phyloP scores from a whole-genome alignment of 2,329 filamentous ascomycete species.

The Diaporthe batatas region DNA sequence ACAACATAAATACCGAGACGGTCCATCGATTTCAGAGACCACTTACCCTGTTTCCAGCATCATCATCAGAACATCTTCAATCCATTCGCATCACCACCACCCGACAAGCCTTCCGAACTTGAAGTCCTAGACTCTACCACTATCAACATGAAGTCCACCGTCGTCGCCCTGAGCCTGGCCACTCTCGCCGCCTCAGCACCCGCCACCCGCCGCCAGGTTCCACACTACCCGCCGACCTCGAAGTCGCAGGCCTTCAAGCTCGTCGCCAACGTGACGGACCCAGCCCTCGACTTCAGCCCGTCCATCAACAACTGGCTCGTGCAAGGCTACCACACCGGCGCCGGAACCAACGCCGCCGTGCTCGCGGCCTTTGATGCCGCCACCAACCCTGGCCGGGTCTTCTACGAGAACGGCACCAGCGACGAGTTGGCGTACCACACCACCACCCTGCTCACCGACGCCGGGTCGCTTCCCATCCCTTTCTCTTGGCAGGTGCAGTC shows the following conservation, averaged over 20 bases:
- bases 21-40: too few species aligned
- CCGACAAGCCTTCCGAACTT: not conserved
- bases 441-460: not conserved
- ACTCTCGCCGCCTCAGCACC: not conserved
- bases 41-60: not conserved
- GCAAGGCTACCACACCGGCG: conserved; percentile 11
- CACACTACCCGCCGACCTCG: not conserved
- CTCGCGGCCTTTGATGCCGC: conserved; percentile 6
- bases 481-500: conserved; percentile 16
- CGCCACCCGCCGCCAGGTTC: not conserved
- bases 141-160: not conserved
- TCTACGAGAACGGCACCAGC: not conserved
- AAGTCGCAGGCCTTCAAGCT: conserved; percentile 10
- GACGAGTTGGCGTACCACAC: not conserved
- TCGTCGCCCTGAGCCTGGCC: conserved; percentile 3
- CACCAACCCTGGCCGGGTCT: conserved; percentile 11
- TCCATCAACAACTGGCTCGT: conserved; percentile 7
- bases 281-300: not conserved
- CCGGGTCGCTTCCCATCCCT: not conserved
- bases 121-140: not conserved
- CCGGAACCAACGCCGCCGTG: conserved; percentile 4
- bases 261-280: not conserved
- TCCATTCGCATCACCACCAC: not conserved
- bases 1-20: not conserved
- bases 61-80: not conserved